phyloP scores from a whole-genome alignment of 805 yeast genomes.

The Yamadazyma sp. region DNA sequence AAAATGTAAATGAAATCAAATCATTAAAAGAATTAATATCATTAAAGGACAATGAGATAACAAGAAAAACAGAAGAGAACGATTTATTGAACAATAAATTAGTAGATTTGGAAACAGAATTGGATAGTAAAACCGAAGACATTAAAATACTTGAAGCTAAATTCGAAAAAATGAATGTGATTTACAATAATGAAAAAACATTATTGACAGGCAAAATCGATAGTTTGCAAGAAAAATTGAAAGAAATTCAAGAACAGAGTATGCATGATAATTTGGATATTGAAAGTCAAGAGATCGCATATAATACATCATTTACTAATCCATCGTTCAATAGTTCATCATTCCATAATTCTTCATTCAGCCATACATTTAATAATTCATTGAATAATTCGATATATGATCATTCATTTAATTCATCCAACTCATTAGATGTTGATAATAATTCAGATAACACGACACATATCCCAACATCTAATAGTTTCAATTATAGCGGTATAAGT shows the following conservation, averaged over 20 bases:
- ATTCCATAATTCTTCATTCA: too few species aligned
- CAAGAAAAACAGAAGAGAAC: slow-evolving; percentile 21
- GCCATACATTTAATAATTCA: background rate
- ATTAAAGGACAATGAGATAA: slow-evolving; percentile 22
- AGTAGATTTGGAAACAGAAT: background rate
- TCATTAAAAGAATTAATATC: slow-evolving; percentile 12
- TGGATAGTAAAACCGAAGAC: slow-evolving; percentile 4
- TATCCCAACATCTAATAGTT: slow-evolving; percentile 1
- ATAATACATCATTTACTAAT: too few species aligned
- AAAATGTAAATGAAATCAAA: slow-evolving; percentile 30
- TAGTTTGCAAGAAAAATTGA: slow-evolving; percentile 7
- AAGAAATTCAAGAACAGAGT: background rate
- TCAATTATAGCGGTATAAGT: background rate
- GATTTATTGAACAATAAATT: slow-evolving; percentile 2
- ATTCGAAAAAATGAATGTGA: slow-evolving; percentile 23
- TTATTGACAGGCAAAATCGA: slow-evolving; percentile 24
- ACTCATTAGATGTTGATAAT: slow-evolving; percentile 6
- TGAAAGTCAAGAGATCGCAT: background rate
- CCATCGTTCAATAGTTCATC: too few species aligned
- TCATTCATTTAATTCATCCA: slow-evolving; percentile 7
- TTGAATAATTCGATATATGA: slow-evolving; percentile 13
- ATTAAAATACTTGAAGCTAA: slow-evolving; percentile 1
- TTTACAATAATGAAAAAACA: slow-evolving; percentile 29
- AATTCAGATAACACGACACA: slow-evolving; percentile 3
- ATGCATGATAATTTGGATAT: background rate